phyloP scores from a whole-genome alignment of 2,329 filamentous ascomycete species.

The Ceratocystis destructans region DNA sequence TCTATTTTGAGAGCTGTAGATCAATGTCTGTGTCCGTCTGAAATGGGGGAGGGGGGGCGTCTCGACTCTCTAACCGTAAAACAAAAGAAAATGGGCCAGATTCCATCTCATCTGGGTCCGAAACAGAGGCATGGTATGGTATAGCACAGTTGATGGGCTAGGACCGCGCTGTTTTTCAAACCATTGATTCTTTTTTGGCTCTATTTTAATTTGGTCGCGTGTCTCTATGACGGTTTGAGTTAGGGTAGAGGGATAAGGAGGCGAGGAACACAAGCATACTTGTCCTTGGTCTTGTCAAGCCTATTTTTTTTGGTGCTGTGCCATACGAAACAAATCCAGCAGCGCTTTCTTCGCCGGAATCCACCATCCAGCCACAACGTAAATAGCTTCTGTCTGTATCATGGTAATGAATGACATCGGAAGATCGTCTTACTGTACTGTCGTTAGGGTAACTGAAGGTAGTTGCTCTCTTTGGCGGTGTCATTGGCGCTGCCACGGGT shows the following conservation, averaged over 20 bases:
- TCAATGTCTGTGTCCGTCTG: constrained; percentile 5
- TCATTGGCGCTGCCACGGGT: background rate
- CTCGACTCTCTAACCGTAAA: background rate
- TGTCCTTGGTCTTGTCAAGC: background rate
- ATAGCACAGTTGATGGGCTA: background rate
- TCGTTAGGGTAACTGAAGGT: no score
- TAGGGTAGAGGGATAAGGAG: no score
- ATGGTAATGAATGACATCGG: background rate
- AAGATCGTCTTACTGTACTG: background rate
- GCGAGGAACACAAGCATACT: background rate
- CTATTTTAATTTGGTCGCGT: background rate
- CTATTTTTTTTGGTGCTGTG: background rate
- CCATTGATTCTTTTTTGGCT: background rate
- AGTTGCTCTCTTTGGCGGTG: background rate
- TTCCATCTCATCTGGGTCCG: background rate
- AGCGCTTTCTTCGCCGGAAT: background rate
- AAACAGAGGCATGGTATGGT: background rate
- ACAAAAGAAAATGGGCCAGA: background rate
- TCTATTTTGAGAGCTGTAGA: background rate
- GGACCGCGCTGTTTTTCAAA: background rate
- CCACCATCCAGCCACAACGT: background rate
- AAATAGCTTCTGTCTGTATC: background rate
- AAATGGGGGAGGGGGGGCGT: background rate
- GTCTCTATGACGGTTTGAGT: no score
- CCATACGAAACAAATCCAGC: background rate